A percentile compares a stretch with the other conserved stretches of the same genome.
phyloP scores from a whole-genome alignment of 768 basidiomycete genomes.

The Hysterangium stoloniferum region DNA sequence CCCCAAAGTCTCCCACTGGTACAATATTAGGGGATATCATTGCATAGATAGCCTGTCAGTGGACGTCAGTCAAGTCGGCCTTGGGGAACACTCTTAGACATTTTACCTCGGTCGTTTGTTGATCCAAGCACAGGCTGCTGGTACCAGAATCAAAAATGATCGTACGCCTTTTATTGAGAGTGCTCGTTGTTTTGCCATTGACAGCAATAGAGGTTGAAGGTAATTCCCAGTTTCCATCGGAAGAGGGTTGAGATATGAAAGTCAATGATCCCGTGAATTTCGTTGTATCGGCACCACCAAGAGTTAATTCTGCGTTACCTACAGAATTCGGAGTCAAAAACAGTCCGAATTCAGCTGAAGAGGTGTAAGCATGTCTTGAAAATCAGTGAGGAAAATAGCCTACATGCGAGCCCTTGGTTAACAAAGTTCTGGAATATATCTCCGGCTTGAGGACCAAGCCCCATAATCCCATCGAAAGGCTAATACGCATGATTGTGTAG shows the following conservation, averaged over 20 bases:
- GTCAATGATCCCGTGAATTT: conserved; percentile 38
- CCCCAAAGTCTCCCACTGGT: conserved; percentile 35
- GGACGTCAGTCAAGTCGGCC: not conserved
- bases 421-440: conserved; percentile 45
- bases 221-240: conserved; percentile 32
- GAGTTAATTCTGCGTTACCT: conserved; percentile 44
- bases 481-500: not conserved
- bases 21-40: conserved; percentile 50
- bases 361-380: not conserved
- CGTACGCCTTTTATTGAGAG: conserved; percentile 32
- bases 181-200: conserved; percentile 42
- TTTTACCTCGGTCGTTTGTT: conserved; percentile 39
- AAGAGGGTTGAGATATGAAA: conserved; percentile 3
- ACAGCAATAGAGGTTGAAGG: conserved; percentile 39
- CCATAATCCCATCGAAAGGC: conserved; percentile 22
- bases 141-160: conserved; percentile 55
- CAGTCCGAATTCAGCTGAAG: conserved; percentile 42
- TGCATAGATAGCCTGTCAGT: conserved; percentile 42
- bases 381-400: conserved; percentile 17
- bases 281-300: conserved; percentile 44
- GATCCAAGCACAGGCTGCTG: conserved; percentile 45
- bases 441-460: conserved; percentile 41
- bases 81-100: not conserved
- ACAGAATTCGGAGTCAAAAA: conserved; percentile 39
- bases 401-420: conserved; percentile 43